Evolutionary conservation across 2,329 filamentous ascomycete species (phyloP), one percentile per base, ranked within the genome.

Genomic region (Tolypocladium pustulatum): DNA sequence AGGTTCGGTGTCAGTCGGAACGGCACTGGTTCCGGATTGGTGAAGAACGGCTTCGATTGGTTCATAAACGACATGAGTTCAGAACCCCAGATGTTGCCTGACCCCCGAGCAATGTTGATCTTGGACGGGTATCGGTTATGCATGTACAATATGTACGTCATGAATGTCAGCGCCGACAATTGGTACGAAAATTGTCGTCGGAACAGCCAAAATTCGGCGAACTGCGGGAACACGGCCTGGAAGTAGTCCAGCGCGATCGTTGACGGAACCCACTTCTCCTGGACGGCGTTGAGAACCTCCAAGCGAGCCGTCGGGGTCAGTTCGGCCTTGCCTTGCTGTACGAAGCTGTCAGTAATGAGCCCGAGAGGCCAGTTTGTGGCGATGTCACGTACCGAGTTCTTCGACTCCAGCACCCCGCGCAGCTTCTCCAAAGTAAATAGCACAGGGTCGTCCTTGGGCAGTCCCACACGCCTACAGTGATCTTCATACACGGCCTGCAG

Each of bases 121-220:
- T 99, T 99, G 73, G 92, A 91, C 7, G 94, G 95, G 73, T 94
- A 96, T 36, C 94, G 89, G 71, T 91, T 91, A 71, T 93, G 91
- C 86, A 99, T 97, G 76, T 93, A 93, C 77, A 99, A 88, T 60
- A 97, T 88, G 71, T 97, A 99, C 4, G 94, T 97, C 89, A 99
- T 96, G 76, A 99, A 99, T 1, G 94, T 96, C 63, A 97, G 82
- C 1, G 92, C 86, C 25, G 94, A 93, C 61, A 96, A 87, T 75
- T 99, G 94, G 78, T 97, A 97, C 27, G 91, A 89, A 76, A 99
- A 96, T 64, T 96, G 92, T 60, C 92, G 87, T 60, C 94, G 89
- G 90, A 99, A 99, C 59, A 99, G 83, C 91, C 93, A 99, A 79
- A 97, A 97, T 67, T 97, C 92, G 53, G 89, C 85, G 73, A 90